Evolutionary conservation across 345 rosid genomes (phyloP), one percentile per base, ranked within the genome.

Genomic region (Psidium guajava): DNA sequence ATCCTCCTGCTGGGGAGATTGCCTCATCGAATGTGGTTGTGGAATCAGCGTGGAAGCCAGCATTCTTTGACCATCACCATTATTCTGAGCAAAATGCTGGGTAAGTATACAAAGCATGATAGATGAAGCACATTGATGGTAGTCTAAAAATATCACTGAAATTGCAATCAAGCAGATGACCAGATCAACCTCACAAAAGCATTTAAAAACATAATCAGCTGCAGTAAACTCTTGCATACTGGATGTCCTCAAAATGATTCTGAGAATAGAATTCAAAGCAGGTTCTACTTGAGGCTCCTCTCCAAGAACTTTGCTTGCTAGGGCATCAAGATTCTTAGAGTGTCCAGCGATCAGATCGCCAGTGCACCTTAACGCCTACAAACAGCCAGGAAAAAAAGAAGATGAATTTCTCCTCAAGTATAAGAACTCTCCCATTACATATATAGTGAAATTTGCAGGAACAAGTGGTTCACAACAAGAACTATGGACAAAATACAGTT

Each of bases 21-120:
- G 91, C 86, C 88, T 81, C 88, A 89, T 91, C 57, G 91, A 88
- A 86, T 87, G 90, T 36, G 97, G 98, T 86, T 93, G 96, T 59
- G 98, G 99, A 88, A 96, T 96, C 91, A 98, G 92, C 53, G 98
- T 98, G 54, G 99, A 96, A 36, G 95, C 98, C 88, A 98, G 90
- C 98, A 96, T 94, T 87, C 91, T 83, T 89, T 98, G 99, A 86
- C 98, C 97, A 87, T 96, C 99, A 7, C 86, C 87, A 88, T 98
- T 98, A 87, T 92, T 86, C 99, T 98, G 92, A 54, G 88, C 81
- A 50, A 82, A 85, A 54, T 24, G 27, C 40, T 74, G 84, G 27
- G 28, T 85, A 69, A 75, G 50, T 58, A 83, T 20, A 85, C 86
- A 82, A 82, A 88, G n/a, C 50, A 16, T 85, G 83, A 84, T 47